Base-by-base conservation (phyloP, 2,329 filamentous ascomycete genomes). In the Pseudopithomyces maydicus region DNA sequence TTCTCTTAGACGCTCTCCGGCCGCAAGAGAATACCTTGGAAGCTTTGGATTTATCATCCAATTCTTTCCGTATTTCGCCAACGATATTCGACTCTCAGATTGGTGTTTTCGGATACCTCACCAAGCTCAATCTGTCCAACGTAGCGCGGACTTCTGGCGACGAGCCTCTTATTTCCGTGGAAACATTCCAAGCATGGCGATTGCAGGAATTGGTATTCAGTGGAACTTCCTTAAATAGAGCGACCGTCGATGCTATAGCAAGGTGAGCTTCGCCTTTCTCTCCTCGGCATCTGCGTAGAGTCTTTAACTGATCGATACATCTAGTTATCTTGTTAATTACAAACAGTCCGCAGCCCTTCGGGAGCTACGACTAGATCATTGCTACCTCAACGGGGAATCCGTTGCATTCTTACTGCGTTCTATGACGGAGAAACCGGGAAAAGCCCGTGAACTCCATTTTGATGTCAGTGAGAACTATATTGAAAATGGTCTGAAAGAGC, bases 11-110 rank as follows among this genome's bases (percentile, higher is more conserved):
- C 50, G 85, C 87, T 15, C 74, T 90, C 15, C 81, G 85, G 29
- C 80, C 83, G 2, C 89, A 91, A 68, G 85, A 88, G 61, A 84
- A 83, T 33, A 90, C 88, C 0, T 71, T 91, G 20, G 88, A 91
- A 69, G 84, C 84, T 1, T 78, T 91, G 56, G 83, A 90, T 67
- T 82, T 91, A 12, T 88, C 88, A 3, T 85, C 85, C 12, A 87
- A 90, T 59, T 84, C 85, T 55, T 86, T 87, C 29, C 83, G 88
- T 1, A 78, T 90, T 38, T 85, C 85, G 51, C 85, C 88, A 0
- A 79, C 84, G 15, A 78, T 83, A n/a, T 86, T 90, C 52, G 87
- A 88, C 62, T 83, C 84, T 47, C 85, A 88, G 57, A 85, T 90
- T 69, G 84, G 85, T 22, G 84, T 87, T 53, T 90, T 90, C 74